Base-by-base conservation (phyloP, 768 basidiomycete species). In the Phylloporus sp. region DNA sequence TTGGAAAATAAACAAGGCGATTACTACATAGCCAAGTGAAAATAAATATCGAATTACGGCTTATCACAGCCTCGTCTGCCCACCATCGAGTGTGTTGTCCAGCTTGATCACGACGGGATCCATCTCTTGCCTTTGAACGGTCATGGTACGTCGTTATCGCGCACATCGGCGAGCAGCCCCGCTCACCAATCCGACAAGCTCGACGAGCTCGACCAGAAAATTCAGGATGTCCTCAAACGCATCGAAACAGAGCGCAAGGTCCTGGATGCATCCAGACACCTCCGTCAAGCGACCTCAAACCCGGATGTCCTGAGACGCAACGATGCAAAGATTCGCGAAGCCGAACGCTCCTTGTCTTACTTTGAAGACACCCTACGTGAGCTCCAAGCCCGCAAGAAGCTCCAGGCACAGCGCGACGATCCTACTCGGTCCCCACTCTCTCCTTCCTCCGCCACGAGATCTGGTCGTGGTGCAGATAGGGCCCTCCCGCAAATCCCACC, bases 191-290 rank as follows among this genome's bases (percentile, higher is more conserved):
- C 4, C 39, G n/a, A 22, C 45, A 53, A 70, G 69, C 57, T 70
- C 45, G 64, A 66, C 64, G 86, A 90, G 73, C 76, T 92, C 73
- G 91, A 93, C 82, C 85, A 85, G 81, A 95, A 94, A 82, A 92
- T 95, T 68, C 84, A 86, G 69, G 90, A 92, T 71, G 84, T 94
- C 63, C 82, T 86, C 74, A 86, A 82, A 72, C 88, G 88, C 70
- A 94, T 95, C 69, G 82, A 87, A 74, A 93, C 88, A 31, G 91
- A 95, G 74, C 88, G 87, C 72, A 94, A 91, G 80, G 85, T 95
- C 67, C 78, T 95, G 58, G 90, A 94, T 70, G 92, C 86, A 16
- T 84, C 85, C 26, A 81, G 86, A 65, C 78, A 81, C 59, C 76
- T 95, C 50, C 81, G 86, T 41, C 81, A 83, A 68, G 92, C 92